phyloP scores from a whole-genome alignment of 2,329 filamentous ascomycete genomes.

The Claviceps sp. region DNA sequence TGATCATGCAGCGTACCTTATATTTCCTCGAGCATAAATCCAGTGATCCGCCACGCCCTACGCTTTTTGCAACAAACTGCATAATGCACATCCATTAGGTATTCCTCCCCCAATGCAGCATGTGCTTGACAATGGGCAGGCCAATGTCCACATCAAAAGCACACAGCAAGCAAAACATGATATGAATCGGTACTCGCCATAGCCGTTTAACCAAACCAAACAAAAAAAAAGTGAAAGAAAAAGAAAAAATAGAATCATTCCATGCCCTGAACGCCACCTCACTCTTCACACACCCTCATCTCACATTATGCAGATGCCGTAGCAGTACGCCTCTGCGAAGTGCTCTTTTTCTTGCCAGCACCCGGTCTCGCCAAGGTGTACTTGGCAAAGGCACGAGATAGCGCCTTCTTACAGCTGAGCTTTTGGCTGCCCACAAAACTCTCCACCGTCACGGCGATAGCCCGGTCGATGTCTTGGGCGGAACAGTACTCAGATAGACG shows the following conservation, averaged over 20 bases:
- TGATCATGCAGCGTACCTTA: background rate
- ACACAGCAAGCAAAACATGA: too few species aligned
- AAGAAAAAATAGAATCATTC: background rate
- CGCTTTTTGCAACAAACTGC: background rate
- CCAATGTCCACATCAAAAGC: too few species aligned
- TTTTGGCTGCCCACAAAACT: constrained; percentile 95
- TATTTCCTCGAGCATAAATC: background rate
- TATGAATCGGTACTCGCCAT: too few species aligned
- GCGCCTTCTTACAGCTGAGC: constrained; percentile 91
- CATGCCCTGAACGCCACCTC: background rate
- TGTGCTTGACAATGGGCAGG: too few species aligned
- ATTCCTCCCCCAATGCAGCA: too few species aligned
- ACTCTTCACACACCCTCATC: background rate
- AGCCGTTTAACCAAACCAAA: background rate
- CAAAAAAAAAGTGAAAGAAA: background rate
- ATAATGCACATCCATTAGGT: background rate
- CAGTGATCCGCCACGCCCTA: background rate
- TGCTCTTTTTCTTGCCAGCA: constrained; percentile 12
- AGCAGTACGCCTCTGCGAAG: constrained; percentile 1
- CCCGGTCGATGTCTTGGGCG: constrained; percentile 82
- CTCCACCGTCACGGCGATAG: constrained; percentile 91
- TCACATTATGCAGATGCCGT: background rate
- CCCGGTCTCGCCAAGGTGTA: constrained; percentile 53
- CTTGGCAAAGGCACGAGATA: constrained; percentile 90
- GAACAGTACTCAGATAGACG: constrained; percentile 92